Evolutionary conservation across 2,329 filamentous ascomycete genomes (phyloP).

Genomic region (Diaporthe sp.): DNA sequence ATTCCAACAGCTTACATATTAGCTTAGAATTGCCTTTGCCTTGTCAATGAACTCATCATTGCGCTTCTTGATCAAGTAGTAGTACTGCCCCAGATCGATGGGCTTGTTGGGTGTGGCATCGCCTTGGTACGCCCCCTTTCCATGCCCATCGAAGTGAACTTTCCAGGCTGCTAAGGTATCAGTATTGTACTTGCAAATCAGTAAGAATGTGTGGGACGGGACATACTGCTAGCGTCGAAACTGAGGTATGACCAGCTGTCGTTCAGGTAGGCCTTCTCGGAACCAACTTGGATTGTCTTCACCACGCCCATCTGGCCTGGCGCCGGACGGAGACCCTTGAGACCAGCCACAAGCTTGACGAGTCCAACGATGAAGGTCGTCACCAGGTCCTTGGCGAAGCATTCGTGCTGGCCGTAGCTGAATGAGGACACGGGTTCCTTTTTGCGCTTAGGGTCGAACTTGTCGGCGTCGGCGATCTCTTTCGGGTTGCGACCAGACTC

Average conservation of each 20-base stretch:
- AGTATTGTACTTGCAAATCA: constrained; percentile 35
- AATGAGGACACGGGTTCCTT: constrained; percentile 55
- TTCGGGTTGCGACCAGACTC: constrained; percentile 53
- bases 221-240: constrained; percentile 61
- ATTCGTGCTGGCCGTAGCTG: constrained; percentile 60
- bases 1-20: not conserved
- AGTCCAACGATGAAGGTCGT: constrained; percentile 56
- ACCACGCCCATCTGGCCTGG: constrained; percentile 59
- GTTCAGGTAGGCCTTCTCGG: constrained; percentile 58
- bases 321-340: constrained; percentile 59
- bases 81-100: constrained; percentile 20
- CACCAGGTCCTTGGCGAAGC: constrained; percentile 48
- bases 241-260: constrained; percentile 61
- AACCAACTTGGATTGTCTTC: constrained; percentile 56
- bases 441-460: constrained; percentile 48
- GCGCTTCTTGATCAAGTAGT: constrained; percentile 22
- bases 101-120: constrained; percentile 1
- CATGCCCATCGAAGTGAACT: constrained; percentile 55
- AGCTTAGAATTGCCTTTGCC: not conserved
- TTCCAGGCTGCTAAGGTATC: constrained; percentile 49
- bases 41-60: not conserved
- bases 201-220: not conserved
- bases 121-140: constrained; percentile 40
- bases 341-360: constrained; percentile 56
- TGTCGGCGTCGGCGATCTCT: constrained; percentile 52